Percentiles rank a stretch among this genome's conserved stretches.
phyloP scores from a whole-genome alignment of 148 eudicot species.

The Tetragonia tetragonoides region DNA sequence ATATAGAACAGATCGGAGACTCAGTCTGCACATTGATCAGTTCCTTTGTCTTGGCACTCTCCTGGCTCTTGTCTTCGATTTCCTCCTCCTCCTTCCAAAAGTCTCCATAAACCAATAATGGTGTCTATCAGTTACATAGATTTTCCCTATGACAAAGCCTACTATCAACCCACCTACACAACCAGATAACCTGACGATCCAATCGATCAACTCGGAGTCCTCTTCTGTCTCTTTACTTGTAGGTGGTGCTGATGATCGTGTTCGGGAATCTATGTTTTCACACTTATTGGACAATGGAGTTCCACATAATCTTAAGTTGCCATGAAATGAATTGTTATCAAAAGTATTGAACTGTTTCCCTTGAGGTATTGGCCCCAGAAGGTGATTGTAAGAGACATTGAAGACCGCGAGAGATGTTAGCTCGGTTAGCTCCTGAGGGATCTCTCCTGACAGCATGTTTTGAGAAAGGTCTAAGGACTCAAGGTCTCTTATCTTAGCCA shows the following conservation, averaged over 20 bases:
- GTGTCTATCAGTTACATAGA: conserved; percentile 17
- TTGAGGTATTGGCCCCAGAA: conserved; percentile 36
- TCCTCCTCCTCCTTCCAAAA: conserved; percentile 12
- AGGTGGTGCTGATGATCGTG: not conserved
- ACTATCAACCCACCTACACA: conserved; percentile 21
- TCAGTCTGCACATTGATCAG: not conserved
- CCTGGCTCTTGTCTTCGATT: conserved; percentile 1
- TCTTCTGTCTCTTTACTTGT: conserved; percentile 3
- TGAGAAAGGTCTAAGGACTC: conserved; percentile 42
- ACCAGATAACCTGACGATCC: conserved; percentile 34
- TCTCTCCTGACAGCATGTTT: conserved; percentile 38
- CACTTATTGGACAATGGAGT: conserved; percentile 30
- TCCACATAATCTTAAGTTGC: conserved; percentile 39
- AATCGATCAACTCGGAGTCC: conserved; percentile 11
- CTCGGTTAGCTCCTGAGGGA: conserved; percentile 31
- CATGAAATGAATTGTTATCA: conserved; percentile 28
- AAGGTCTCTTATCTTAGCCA: conserved; percentile 27
- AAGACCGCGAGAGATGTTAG: conserved; percentile 34
- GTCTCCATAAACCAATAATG: conserved; percentile 27
- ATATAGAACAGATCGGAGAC: not conserved
- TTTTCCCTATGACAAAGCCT: conserved; percentile 28
- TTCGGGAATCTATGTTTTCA: not conserved
- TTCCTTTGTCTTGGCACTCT: not conserved
- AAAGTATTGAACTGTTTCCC: conserved; percentile 41
- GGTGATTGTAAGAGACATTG: conserved; percentile 36